Evolutionary conservation across 2,329 filamentous ascomycete species (phyloP), one percentile per base, ranked within the genome.

Genomic region (Esteya vermicola): DNA sequence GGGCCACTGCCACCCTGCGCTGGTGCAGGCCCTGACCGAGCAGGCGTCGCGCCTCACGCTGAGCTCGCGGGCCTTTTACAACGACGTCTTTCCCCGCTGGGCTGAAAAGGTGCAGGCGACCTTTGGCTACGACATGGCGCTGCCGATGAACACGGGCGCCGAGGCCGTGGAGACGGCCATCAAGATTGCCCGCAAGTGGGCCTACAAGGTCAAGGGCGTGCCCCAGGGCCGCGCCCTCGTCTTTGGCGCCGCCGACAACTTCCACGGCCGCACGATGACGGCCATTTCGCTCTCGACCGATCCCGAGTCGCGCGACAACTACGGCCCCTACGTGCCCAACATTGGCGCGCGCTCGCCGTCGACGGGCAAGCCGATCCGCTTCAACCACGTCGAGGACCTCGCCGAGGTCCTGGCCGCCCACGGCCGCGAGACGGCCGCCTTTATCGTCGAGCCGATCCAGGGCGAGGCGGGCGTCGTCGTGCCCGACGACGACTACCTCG

Each of bases 101-200:
- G 89, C 89, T 7, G 81, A 94, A 63, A 94, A 91, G 63, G 80
- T 94, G 47, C 88, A 84, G 51, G 64, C 75, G 49, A 79, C 84
- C 57, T 94, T 95, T 58, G 86, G 85, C 46, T 96, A 93, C 58
- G 89, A 96, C 61, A 95, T 95, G 89, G 85, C 94, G 26, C 64
- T 96, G 59, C 89, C 89, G 48, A 95, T 96, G 88, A 95, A 95
- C 68, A 96, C 89, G 2, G 89, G 89, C 43, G 89, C 89, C 19
- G 89, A 96, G 64, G 89, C 89, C 9, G 86, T 94, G 27, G 89
- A 96, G 70, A 95, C 89, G 0, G 88, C 82, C 12, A 78, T 96
- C 64, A 96, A 96, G 71, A 78, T 96, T 62, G 89, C 89, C 43
- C 74, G 89, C 49, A 96, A 96, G 64, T 96, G 89, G 89, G 88